Percentiles rank a stretch among this genome's conserved stretches.
Conservation (phyloP, 176 grass and related monocot genomes). For the Musa troglodytarum region DNA sequence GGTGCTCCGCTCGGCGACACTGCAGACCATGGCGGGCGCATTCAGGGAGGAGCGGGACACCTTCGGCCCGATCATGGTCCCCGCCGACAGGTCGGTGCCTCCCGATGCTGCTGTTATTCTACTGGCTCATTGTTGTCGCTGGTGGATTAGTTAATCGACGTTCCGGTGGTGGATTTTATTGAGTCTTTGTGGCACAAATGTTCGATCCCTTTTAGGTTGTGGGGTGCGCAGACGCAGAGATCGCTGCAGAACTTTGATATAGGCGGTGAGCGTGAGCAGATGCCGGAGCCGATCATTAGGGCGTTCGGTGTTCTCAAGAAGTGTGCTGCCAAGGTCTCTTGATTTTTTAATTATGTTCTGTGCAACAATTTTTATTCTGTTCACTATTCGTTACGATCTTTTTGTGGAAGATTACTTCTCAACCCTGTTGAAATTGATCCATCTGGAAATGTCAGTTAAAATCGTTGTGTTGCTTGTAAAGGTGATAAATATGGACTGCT, state of each 20-base stretch:
- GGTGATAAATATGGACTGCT: too few relatives aligned
- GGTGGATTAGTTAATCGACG: neutral
- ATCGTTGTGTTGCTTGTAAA: too few relatives aligned
- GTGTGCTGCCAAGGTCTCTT: constrained; percentile 76
- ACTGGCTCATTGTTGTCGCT: neutral
- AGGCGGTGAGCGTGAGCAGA: constrained; percentile 65
- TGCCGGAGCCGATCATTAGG: constrained; percentile 89
- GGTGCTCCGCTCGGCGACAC: constrained; percentile 39
- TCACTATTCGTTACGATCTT: too few relatives aligned
- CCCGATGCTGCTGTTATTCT: neutral
- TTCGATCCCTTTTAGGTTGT: constrained; percentile 43
- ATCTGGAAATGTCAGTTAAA: too few relatives aligned
- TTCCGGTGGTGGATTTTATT: neutral
- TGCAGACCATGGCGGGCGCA: constrained; percentile 48
- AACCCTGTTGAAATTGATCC: too few relatives aligned
- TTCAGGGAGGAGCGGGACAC: constrained; percentile 95
- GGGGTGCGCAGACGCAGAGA: constrained; percentile 98
- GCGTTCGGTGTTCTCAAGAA: constrained; percentile 96
- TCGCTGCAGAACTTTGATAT: constrained; percentile 96
- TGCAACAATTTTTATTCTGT: neutral
- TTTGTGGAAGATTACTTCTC: too few relatives aligned
- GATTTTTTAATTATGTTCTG: neutral
- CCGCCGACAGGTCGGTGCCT: constrained; percentile 55
- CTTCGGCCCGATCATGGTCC: constrained; percentile 77
- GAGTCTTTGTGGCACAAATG: too few relatives aligned